phyloP scores from a whole-genome alignment of 1,139 yeast genomes.

The Suhomyces choctaworum region DNA sequence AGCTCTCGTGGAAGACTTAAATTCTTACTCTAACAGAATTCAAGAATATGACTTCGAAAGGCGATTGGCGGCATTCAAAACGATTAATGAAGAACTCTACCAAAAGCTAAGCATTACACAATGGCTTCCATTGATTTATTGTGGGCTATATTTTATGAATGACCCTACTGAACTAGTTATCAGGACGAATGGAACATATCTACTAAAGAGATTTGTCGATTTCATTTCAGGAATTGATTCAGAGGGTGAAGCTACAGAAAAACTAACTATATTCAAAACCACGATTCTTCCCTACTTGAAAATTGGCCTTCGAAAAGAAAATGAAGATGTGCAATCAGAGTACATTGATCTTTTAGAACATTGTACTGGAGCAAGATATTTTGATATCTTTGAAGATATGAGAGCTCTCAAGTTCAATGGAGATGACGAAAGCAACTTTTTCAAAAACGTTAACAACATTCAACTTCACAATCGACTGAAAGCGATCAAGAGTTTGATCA shows the following conservation, averaged over 20 bases:
- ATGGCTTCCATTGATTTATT: slow-evolving; percentile 80
- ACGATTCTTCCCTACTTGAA: slow-evolving; percentile 66
- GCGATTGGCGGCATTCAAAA: slow-evolving; percentile 66
- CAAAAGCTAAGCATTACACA: slow-evolving; percentile 48
- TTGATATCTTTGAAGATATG: slow-evolving; percentile 65
- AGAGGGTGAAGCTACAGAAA: slow-evolving; percentile 35
- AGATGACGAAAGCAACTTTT: slow-evolving; percentile 86
- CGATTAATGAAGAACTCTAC: slow-evolving; percentile 60
- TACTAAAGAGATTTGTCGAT: slow-evolving; percentile 68
- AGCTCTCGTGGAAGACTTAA: slow-evolving; percentile 58
- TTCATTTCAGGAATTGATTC: slow-evolving; percentile 39
- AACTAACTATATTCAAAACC: slow-evolving; percentile 50
- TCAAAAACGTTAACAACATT: slow-evolving; percentile 76
- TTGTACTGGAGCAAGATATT: slow-evolving; percentile 53
- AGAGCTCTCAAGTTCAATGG: slow-evolving; percentile 59
- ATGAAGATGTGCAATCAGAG: slow-evolving; percentile 69
- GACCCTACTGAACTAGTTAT: slow-evolving; percentile 81
- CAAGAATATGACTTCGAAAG: slow-evolving; percentile 80
- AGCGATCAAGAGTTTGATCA: slow-evolving; percentile 64
- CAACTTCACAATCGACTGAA: slow-evolving; percentile 85
- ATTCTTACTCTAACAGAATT: slow-evolving; percentile 67
- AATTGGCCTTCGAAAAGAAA: slow-evolving; percentile 61
- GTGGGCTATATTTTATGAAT: slow-evolving; percentile 67
- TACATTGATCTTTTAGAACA: slow-evolving; percentile 67
- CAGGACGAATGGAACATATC: slow-evolving; percentile 73